Evolutionary conservation across 495 filamentous ascomycete species (phyloP).

Genomic region (Penicillium alfredii): DNA sequence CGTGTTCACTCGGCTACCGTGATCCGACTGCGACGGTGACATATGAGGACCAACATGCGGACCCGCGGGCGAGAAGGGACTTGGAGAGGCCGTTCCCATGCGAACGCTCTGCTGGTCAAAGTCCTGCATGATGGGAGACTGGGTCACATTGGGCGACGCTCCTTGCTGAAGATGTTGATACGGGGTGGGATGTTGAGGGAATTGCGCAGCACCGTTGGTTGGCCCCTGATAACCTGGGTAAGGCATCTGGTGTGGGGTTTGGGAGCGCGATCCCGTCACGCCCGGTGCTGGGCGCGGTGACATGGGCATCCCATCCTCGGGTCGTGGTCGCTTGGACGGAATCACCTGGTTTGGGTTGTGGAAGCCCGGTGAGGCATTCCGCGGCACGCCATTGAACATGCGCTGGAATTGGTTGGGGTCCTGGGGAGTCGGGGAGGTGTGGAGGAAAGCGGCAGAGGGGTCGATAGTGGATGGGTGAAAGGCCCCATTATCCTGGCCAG

Average conservation of each 20-base stretch:
- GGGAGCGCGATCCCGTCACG: constrained; percentile 77
- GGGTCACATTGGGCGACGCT: constrained; percentile 73
- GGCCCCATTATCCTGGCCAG: constrained; percentile 72
- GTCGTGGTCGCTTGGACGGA: constrained; percentile 79
- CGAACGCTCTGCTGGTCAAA: constrained; percentile 64
- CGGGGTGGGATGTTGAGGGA: constrained; percentile 51
- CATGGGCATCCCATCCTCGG: constrained; percentile 76
- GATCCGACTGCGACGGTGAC: constrained; percentile 72
- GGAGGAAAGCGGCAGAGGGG: constrained; percentile 48
- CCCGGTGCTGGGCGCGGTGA: constrained; percentile 75
- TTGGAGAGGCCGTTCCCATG: constrained; percentile 84
- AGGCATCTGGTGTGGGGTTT: constrained; percentile 75
- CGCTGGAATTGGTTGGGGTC: constrained; percentile 57
- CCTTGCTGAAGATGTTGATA: constrained; percentile 83
- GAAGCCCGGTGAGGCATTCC: constrained; percentile 75
- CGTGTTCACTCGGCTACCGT: constrained; percentile 64
- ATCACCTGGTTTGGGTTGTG: constrained; percentile 71
- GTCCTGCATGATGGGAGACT: constrained; percentile 82
- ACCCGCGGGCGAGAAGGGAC: constrained; percentile 78
- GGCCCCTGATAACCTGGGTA: constrained; percentile 58
- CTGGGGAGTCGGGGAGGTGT: constrained; percentile 46
- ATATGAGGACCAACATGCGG: constrained; percentile 70
- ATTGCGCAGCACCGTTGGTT: constrained; percentile 50
- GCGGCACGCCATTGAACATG: constrained; percentile 78
- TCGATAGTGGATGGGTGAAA: constrained; percentile 57